Percentiles rank a stretch among this genome's conserved stretches.
phyloP scores from a whole-genome alignment of 2,329 filamentous ascomycete species.

The Hirsutella rhossiliensis region DNA sequence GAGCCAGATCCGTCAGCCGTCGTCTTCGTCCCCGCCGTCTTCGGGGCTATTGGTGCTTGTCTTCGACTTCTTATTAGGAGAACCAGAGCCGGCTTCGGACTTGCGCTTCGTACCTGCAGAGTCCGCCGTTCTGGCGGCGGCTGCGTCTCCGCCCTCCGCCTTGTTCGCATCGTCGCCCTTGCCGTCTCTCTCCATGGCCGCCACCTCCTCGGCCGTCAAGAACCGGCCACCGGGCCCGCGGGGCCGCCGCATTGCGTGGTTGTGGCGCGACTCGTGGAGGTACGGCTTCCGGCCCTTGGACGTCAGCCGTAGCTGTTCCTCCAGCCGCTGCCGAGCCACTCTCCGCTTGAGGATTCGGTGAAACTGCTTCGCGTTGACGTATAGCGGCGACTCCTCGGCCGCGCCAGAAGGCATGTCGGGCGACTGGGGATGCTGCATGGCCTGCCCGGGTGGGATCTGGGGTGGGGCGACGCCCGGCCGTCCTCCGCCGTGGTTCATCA shows the following conservation, averaged over 20 bases:
- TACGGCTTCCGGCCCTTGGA: conserved; percentile 96
- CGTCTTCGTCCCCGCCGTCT: conserved; percentile 29
- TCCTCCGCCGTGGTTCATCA: conserved; percentile 55
- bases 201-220: conserved; percentile 90
- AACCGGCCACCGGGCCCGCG: conserved; percentile 91
- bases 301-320: conserved; percentile 83
- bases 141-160: conserved; percentile 13
- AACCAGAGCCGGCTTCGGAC: conserved; percentile 35
- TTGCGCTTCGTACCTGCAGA: conserved; percentile 45
- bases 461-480: conserved; percentile 42
- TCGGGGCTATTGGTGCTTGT: conserved; percentile 30
- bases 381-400: conserved; percentile 84
- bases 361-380: conserved; percentile 98
- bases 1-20: conserved; percentile 7
- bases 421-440: conserved; percentile 59
- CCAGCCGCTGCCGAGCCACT: conserved; percentile 83
- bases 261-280: conserved; percentile 92
- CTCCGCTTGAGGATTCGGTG: conserved; percentile 92
- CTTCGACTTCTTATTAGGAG: conserved; percentile 44
- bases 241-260: conserved; percentile 93
- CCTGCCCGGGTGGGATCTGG: conserved; percentile 48
- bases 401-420: conserved; percentile 64
- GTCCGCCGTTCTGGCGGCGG: conserved; percentile 12
- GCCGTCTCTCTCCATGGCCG: conserved; percentile 62
- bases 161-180: conserved; percentile 28